Percentiles rank a stretch among this genome's conserved stretches.
These are phyloP conservation scores for Phoma sp. DNA, from an alignment of 2,329 filamentous ascomycete species.

Conservation along the genomic window DNA sequence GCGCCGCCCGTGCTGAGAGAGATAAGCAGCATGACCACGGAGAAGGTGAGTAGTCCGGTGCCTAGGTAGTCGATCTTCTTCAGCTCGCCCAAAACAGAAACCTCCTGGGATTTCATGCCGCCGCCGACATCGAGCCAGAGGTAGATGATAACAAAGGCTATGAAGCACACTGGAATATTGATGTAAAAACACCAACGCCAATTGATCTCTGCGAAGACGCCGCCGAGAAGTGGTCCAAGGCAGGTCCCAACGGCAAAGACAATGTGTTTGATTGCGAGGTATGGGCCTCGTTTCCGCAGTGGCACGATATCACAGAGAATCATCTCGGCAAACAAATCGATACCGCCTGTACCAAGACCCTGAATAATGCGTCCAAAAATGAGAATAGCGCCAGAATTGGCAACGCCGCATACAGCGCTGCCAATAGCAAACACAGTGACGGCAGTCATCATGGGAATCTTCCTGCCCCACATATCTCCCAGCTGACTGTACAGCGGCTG, in stretches of 20 bases:
- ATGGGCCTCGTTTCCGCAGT: constrained; percentile 55
- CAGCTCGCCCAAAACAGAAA: constrained; percentile 24
- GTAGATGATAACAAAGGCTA: constrained; percentile 38
- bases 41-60: constrained; percentile 52
- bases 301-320: constrained; percentile 61
- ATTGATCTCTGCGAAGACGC: constrained; percentile 39
- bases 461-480: constrained; percentile 62
- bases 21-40: constrained; percentile 52
- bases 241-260: constrained; percentile 37
- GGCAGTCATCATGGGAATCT: constrained; percentile 45
- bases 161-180: constrained; percentile 44
- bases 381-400: constrained; percentile 55
- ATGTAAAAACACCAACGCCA: constrained; percentile 59
- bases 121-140: constrained; percentile 40
- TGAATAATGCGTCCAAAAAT: constrained; percentile 65
- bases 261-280: constrained; percentile 39
- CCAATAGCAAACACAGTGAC: constrained; percentile 61
- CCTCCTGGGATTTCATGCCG: constrained; percentile 20
- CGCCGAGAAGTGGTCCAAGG: constrained; percentile 42
- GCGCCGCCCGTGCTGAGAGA: constrained; percentile 57
- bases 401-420: constrained; percentile 60
- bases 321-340: constrained; percentile 56
- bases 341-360: constrained; percentile 59
- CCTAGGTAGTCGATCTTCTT: constrained; percentile 54
- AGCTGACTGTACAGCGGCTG: constrained; percentile 62